phyloP scores from a whole-genome alignment of 1,284 basidiomycete species.

The Grifola frondosa region DNA sequence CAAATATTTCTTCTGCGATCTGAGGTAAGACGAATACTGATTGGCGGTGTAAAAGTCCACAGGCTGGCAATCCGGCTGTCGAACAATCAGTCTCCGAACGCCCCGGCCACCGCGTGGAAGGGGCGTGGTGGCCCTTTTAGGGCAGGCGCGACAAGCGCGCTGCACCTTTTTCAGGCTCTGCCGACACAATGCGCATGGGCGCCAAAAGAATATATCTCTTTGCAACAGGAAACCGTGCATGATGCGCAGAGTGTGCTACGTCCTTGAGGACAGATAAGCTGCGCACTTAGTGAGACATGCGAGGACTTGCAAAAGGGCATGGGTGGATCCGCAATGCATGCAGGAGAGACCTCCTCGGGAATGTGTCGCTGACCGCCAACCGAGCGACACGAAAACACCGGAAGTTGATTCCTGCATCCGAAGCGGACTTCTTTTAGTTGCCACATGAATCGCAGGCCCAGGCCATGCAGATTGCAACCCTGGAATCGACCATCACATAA shows the following conservation, averaged over 20 bases:
- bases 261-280: slow-evolving; percentile 14
- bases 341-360: slow-evolving; percentile 4
- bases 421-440: slow-evolving; percentile 11
- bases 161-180: slow-evolving; percentile 16
- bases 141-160: slow-evolving; percentile 25
- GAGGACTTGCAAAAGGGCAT: slow-evolving; percentile 13
- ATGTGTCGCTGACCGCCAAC: slow-evolving; percentile 10
- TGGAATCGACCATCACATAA: slow-evolving; percentile 21
- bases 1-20: slow-evolving; percentile 8
- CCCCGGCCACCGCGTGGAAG: slow-evolving; percentile 19
- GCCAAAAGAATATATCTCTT: neutral
- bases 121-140: slow-evolving; percentile 23
- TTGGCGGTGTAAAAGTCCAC: slow-evolving; percentile 15
- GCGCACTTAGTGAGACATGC: slow-evolving; percentile 16
- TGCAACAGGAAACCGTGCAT: neutral
- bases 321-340: slow-evolving; percentile 13
- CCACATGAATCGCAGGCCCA: slow-evolving; percentile 13
- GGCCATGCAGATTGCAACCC: slow-evolving; percentile 18
- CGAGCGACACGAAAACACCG: slow-evolving; percentile 18
- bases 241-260: slow-evolving; percentile 1
- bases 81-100: slow-evolving; percentile 16
- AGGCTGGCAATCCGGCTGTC: slow-evolving; percentile 9
- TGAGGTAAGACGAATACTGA: slow-evolving; percentile 22
- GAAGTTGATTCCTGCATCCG: slow-evolving; percentile 14
- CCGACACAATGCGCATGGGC: slow-evolving; percentile 14